These are phyloP conservation scores for Petrea volubilis DNA, from an alignment of 257 asterid species.

Conservation along the genomic window DNA sequence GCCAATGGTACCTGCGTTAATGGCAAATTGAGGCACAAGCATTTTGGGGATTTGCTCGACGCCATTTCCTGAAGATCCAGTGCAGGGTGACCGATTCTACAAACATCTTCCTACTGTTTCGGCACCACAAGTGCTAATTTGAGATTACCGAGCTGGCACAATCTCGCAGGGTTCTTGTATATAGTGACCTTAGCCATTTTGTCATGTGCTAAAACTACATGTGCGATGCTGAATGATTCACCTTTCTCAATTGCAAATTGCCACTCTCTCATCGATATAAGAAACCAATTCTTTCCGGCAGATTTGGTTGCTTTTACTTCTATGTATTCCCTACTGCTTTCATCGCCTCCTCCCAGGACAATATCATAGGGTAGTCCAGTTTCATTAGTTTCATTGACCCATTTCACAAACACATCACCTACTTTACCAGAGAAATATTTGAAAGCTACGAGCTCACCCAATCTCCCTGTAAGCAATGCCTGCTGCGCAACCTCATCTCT, in stretches of 20 bases:
- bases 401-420: constrained; percentile 49
- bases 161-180: constrained; percentile 72
- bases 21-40: no score
- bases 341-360: constrained; percentile 47
- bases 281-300: constrained; percentile 66
- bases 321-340: constrained; percentile 49
- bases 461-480: constrained; percentile 72
- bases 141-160: constrained; percentile 78
- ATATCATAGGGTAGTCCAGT: constrained; percentile 91
- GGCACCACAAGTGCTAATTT: constrained; percentile 71
- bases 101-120: constrained; percentile 22
- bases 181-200: constrained; percentile 62
- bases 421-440: constrained; percentile 51
- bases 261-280: constrained; percentile 81
- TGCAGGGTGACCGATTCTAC: no score
- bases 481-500: constrained; percentile 45
- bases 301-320: constrained; percentile 89
- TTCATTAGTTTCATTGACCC: constrained; percentile 84
- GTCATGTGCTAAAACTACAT: constrained; percentile 56
- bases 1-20: no score
- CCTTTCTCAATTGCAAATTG: constrained; percentile 89
- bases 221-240: constrained; percentile 85
- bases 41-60: no score
- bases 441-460: constrained; percentile 79
- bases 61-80: no score